A percentile compares a stretch with the other conserved stretches of the same genome.
phyloP scores from a whole-genome alignment of 805 yeast species.

The Lipomyces japonicus region DNA sequence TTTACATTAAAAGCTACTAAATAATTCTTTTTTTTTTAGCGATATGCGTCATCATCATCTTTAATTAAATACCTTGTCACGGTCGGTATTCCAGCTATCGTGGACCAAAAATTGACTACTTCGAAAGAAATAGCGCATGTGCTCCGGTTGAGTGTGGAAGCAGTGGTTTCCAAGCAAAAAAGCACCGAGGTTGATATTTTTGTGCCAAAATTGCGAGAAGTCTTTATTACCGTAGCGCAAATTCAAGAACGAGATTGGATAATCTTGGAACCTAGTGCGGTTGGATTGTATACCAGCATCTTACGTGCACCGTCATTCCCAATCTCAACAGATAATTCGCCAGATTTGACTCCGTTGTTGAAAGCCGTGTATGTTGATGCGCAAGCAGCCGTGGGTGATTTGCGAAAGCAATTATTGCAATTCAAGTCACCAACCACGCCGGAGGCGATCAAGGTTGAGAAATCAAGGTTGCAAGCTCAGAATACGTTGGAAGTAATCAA shows the following conservation, averaged over 20 bases:
- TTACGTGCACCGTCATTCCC: slow-evolving; percentile 21
- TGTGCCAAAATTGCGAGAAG: slow-evolving; percentile 20
- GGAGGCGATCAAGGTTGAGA: neutral
- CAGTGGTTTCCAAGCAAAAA: slow-evolving; percentile 14
- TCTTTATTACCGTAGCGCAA: slow-evolving; percentile 1
- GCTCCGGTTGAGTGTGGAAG: slow-evolving; percentile 21
- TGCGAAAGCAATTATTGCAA: slow-evolving; percentile 4
- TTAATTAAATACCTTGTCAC: slow-evolving; percentile 15
- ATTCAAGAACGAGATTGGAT: slow-evolving; percentile 14
- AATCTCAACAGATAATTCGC: slow-evolving; percentile 20
- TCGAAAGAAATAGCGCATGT: slow-evolving; percentile 3
- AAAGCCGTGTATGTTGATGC: slow-evolving; percentile 13
- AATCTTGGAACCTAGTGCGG: slow-evolving; percentile 15
- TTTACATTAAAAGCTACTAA: neutral
- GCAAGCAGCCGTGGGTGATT: slow-evolving; percentile 6
- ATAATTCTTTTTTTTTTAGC: slow-evolving; percentile 1
- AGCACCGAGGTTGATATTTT: slow-evolving; percentile 21
- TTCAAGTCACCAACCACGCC: neutral
- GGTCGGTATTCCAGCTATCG: slow-evolving; percentile 18
- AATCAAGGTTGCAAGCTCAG: slow-evolving; percentile 14
- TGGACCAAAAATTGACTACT: slow-evolving; percentile 1
- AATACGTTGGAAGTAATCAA: slow-evolving; percentile 14
- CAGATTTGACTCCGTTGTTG: slow-evolving; percentile 24
- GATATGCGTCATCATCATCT: slow-evolving; percentile 12
- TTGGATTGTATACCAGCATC: slow-evolving; percentile 18